Evolutionary conservation across 2,329 filamentous ascomycete species (phyloP).

Genomic region (Ophiostoma tasmaniense): DNA sequence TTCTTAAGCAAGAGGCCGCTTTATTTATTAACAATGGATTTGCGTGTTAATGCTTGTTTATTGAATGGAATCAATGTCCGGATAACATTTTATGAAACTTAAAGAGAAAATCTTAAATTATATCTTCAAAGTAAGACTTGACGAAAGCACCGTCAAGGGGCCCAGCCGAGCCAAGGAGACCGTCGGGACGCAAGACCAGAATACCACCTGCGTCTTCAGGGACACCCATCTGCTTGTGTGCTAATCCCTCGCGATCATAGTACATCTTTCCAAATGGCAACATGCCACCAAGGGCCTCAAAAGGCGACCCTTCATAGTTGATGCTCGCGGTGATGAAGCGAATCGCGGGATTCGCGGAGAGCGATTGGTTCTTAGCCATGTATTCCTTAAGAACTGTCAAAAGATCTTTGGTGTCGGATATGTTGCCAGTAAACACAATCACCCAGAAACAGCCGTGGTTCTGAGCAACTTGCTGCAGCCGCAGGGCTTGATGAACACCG

Average conservation of each 20-base stretch:
- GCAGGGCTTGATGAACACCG: conserved; percentile 35
- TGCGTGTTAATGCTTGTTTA: too few relatives aligned
- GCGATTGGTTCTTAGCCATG: neutral
- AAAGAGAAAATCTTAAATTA: neutral
- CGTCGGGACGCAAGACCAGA: conserved; percentile 25
- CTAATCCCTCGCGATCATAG: conserved; percentile 35
- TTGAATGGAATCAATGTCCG: too few relatives aligned
- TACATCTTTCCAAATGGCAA: conserved; percentile 43
- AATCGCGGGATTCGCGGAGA: neutral
- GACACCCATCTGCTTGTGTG: conserved; percentile 25
- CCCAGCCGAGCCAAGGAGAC: conserved; percentile 20
- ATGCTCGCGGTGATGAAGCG: neutral
- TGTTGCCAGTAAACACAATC: conserved; percentile 32
- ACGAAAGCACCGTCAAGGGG: neutral
- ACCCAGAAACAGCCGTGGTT: conserved; percentile 37
- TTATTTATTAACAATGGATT: too few relatives aligned
- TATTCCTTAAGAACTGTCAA: neutral
- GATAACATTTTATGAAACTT: too few relatives aligned
- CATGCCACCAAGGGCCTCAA: conserved; percentile 33
- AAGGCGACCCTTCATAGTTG: conserved; percentile 32
- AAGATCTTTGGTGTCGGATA: conserved; percentile 25
- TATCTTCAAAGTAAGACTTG: neutral
- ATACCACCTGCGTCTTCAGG: conserved; percentile 21
- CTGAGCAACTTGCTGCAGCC: conserved; percentile 36
- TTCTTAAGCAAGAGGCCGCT: too few relatives aligned